Percentiles rank a stretch among this genome's conserved stretches.
These are phyloP conservation scores for Dendrostoma leiphaemia DNA, from an alignment of 2,329 filamentous ascomycete genomes.

Conservation along the genomic window DNA sequence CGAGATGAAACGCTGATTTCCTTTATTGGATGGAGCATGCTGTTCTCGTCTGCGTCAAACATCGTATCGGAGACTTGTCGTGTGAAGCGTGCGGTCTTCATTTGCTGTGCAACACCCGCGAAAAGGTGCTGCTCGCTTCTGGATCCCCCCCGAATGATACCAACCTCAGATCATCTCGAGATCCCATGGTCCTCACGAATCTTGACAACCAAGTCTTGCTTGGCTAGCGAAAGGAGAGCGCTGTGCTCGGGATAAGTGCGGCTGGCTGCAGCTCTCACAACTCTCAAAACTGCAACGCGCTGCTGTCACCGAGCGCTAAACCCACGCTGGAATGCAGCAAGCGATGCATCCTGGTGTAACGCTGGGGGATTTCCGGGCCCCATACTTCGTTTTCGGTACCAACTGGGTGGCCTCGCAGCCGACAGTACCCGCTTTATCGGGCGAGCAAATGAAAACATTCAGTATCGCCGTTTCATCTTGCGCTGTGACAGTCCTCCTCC, in stretches of 20 bases:
- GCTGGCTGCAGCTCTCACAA: conserved; percentile 3
- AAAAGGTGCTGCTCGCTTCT: background rate
- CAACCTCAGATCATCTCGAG: too few relatives aligned
- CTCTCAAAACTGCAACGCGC: background rate
- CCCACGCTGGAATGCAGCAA: background rate
- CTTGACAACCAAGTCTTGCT: background rate
- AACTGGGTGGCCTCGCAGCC: background rate
- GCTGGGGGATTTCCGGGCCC: background rate
- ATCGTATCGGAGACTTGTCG: background rate
- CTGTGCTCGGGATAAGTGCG: conserved; percentile 4
- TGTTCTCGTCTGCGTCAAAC: background rate
- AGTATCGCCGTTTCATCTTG: background rate
- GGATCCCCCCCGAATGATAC: too few relatives aligned
- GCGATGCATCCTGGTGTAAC: conserved; percentile 3
- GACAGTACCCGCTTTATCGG: background rate
- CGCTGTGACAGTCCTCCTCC: too few relatives aligned
- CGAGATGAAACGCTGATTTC: background rate
- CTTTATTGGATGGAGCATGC: background rate
- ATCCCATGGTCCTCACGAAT: background rate
- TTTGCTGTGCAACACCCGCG: background rate
- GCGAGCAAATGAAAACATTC: background rate
- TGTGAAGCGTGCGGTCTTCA: background rate
- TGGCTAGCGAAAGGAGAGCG: background rate
- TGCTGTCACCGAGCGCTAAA: conserved; percentile 11
- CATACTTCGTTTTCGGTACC: conserved; percentile 5